Evolutionary conservation across 805 yeast species (phyloP).

Genomic region (Starmerella roubikii): DNA sequence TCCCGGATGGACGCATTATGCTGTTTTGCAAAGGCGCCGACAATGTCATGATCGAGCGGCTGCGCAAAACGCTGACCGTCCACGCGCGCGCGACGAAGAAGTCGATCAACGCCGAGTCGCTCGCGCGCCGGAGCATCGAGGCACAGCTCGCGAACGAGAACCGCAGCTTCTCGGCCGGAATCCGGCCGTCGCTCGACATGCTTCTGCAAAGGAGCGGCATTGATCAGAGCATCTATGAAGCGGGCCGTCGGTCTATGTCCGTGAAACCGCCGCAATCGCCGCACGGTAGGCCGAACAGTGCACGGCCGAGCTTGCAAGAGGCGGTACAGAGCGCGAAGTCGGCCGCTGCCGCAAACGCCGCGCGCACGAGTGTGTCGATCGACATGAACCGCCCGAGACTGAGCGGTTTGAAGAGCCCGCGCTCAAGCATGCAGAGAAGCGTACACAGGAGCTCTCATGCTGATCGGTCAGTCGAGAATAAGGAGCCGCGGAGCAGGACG

Average conservation of each 20-base stretch:
- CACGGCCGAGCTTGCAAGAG: not conserved
- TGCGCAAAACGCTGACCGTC: conserved; percentile 35
- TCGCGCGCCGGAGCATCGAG: conserved; percentile 57
- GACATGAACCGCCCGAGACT: not conserved
- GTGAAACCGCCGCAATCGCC: not conserved
- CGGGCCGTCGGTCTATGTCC: conserved; percentile 17
- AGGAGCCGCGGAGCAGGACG: too few species aligned
- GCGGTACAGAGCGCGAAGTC: conserved; percentile 7
- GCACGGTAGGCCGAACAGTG: not conserved
- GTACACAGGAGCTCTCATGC: too few species aligned
- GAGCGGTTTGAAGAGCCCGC: not conserved
- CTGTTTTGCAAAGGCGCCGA: conserved; percentile 94
- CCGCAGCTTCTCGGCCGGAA: conserved; percentile 3
- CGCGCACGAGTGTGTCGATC: conserved; percentile 3
- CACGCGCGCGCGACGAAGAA: conserved; percentile 49
- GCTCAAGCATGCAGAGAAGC: not conserved
- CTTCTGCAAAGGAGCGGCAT: conserved; percentile 14
- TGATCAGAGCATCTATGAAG: conserved; percentile 18
- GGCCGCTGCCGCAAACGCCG: conserved; percentile 5
- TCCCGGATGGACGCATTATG: conserved; percentile 65
- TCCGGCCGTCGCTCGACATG: conserved; percentile 13
- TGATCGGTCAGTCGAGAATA: too few species aligned
- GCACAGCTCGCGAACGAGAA: conserved; percentile 33
- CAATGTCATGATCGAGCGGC: conserved; percentile 65
- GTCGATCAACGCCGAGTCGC: conserved; percentile 46